Percentiles rank a stretch among this genome's conserved stretches.
These are phyloP conservation scores for Calonectria ilicicola DNA, from an alignment of 2,329 filamentous ascomycete species.

Conservation along the genomic window DNA sequence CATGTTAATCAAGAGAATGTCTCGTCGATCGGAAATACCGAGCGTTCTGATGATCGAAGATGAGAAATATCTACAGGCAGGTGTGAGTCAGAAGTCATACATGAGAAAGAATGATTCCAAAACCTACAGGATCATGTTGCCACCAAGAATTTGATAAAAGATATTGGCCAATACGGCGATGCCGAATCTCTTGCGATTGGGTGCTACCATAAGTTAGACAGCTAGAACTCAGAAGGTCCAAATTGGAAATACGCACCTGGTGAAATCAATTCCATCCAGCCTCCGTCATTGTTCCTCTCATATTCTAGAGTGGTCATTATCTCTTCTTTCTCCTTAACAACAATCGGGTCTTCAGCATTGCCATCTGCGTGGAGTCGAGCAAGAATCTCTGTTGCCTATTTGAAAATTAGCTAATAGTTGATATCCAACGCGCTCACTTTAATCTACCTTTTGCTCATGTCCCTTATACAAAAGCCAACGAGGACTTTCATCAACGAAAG, in stretches of 20 bases:
- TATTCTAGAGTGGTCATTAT: conserved; percentile 14
- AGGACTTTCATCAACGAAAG: conserved; percentile 17
- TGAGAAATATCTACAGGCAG: conserved; percentile 13
- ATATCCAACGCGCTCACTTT: background rate
- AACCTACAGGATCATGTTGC: conserved; percentile 25
- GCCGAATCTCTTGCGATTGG: conserved; percentile 14
- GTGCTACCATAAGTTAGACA: conserved; percentile 3
- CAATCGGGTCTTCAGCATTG: background rate
- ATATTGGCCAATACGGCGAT: conserved; percentile 19
- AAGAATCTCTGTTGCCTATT: conserved; percentile 12
- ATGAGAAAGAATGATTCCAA: background rate
- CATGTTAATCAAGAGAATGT: conserved; percentile 15
- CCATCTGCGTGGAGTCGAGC: conserved; percentile 15
- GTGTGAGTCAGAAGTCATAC: background rate
- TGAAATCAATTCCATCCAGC: conserved; percentile 21
- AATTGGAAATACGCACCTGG: background rate
- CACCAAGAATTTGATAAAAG: conserved; percentile 18
- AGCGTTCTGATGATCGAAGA: conserved; percentile 11
- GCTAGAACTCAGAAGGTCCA: background rate
- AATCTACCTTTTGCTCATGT: background rate
- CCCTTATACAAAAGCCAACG: conserved; percentile 21
- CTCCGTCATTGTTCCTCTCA: conserved; percentile 11
- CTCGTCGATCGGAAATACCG: background rate
- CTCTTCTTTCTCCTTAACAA: conserved; percentile 11
- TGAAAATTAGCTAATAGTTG: background rate